A percentile compares a stretch with the other conserved stretches of the same genome.
Conservation (phyloP, 768 basidiomycete species). For the Artomyces pyxidatus region DNA sequence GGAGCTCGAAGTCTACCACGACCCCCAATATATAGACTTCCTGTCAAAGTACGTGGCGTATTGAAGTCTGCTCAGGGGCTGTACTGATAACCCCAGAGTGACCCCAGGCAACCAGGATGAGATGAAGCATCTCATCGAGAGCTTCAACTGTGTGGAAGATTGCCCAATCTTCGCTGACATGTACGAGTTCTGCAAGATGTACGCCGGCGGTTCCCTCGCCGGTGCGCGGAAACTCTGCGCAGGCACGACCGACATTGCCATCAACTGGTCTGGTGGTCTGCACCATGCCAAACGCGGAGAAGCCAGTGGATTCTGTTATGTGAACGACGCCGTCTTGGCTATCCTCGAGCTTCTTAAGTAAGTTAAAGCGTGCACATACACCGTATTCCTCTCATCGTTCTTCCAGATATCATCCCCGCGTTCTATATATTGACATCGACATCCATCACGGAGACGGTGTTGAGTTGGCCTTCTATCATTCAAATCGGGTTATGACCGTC, state of each 20-base stretch:
- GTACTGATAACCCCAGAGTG: slow-evolving; percentile 43
- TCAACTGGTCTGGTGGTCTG: slow-evolving; percentile 98
- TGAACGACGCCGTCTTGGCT: slow-evolving; percentile 93
- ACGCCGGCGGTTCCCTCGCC: slow-evolving; percentile 85
- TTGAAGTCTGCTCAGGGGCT: no score
- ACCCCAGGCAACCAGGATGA: slow-evolving; percentile 66
- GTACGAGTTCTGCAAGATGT: slow-evolving; percentile 92
- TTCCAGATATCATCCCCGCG: slow-evolving; percentile 79
- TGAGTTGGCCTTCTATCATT: slow-evolving; percentile 95
- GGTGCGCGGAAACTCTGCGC: slow-evolving; percentile 83
- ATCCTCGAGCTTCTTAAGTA: slow-evolving; percentile 78
- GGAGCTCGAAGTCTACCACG: slow-evolving; percentile 88
- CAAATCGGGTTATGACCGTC: slow-evolving; percentile 97
- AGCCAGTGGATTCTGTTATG: slow-evolving; percentile 97
- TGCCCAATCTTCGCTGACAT: slow-evolving; percentile 94
- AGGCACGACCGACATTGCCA: slow-evolving; percentile 89
- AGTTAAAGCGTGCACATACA: not conserved
- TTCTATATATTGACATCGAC: slow-evolving; percentile 97
- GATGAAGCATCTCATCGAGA: slow-evolving; percentile 72
- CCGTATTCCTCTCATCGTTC: not conserved
- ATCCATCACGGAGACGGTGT: slow-evolving; percentile 99
- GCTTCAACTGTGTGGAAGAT: slow-evolving; percentile 94
- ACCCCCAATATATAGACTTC: slow-evolving; percentile 93
- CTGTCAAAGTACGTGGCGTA: slow-evolving; percentile 72
- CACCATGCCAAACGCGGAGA: slow-evolving; percentile 98